phyloP scores from a whole-genome alignment of 2,329 filamentous ascomycete species.

The Pseudogymnoascus destructans region DNA sequence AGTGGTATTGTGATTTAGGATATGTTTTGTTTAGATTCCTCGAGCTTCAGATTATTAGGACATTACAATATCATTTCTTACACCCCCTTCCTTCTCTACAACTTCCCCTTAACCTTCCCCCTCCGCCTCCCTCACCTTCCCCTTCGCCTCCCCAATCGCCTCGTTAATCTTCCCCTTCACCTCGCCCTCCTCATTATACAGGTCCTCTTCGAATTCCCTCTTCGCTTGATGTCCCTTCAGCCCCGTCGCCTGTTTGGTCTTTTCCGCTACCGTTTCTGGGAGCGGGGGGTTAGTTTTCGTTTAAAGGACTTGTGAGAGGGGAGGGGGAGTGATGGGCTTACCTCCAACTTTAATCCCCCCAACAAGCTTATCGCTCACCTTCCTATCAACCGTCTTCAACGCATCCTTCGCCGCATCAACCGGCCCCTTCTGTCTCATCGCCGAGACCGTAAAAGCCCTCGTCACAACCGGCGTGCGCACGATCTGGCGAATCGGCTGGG shows the following conservation, averaged over 20 bases:
- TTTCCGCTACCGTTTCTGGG: conserved; percentile 30
- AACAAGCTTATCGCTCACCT: conserved; percentile 47
- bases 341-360: conserved; percentile 46
- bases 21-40: not conserved
- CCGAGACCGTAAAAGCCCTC: not conserved
- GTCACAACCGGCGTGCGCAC: not conserved
- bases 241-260: conserved; percentile 35
- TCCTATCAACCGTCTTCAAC: conserved; percentile 45
- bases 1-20: not conserved
- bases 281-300: conserved; percentile 10
- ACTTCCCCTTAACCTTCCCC: not conserved
- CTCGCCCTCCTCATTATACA: conserved; percentile 28
- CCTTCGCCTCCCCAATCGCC: conserved; percentile 25
- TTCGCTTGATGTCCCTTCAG: conserved; percentile 21
- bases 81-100: not conserved
- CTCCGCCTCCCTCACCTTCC: conserved; percentile 24
- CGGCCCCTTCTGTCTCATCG: not conserved
- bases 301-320: too few species aligned
- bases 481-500: not conserved
- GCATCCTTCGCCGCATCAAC: conserved; percentile 44
- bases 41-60: not conserved
- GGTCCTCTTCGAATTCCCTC: conserved; percentile 1
- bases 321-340: conserved; percentile 22
- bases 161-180: conserved; percentile 32
- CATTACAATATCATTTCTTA: not conserved